phyloP scores from a whole-genome alignment of 495 filamentous ascomycete genomes.

The Neurospora sp. region DNA sequence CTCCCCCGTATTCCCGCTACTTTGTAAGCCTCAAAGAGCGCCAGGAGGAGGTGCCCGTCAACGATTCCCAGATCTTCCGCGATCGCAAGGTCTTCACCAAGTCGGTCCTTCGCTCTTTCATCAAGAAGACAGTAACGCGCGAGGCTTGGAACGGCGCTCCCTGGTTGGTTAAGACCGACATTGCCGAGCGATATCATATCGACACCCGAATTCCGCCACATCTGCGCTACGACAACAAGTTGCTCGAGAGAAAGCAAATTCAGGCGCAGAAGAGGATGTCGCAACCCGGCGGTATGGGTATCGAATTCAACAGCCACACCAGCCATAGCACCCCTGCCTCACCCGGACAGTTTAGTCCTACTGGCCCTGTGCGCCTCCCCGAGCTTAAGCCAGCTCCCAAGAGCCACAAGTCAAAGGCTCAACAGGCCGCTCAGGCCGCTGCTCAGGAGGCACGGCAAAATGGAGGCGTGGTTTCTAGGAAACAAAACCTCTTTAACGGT shows the following conservation, averaged over 20 bases:
- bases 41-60: conserved; percentile 63
- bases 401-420: conserved; percentile 56
- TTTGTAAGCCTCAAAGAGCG: conserved; percentile 63
- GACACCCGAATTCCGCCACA: conserved; percentile 73
- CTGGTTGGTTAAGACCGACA: conserved; percentile 83
- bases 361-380: conserved; percentile 45
- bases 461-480: conserved; percentile 26
- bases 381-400: conserved; percentile 76
- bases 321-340: conserved; percentile 2
- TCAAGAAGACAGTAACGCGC: conserved; percentile 84
- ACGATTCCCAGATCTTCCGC: conserved; percentile 72
- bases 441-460: conserved; percentile 4
- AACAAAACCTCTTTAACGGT: conserved; percentile 26
- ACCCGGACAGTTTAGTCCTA: conserved; percentile 26
- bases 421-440: conserved; percentile 17
- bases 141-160: conserved; percentile 92
- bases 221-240: conserved; percentile 67
- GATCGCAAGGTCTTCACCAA: conserved; percentile 95
- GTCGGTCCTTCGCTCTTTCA: conserved; percentile 82
- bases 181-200: conserved; percentile 78
- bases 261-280: conserved; percentile 57
- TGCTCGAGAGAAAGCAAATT: conserved; percentile 62
- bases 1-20: conserved; percentile 63
- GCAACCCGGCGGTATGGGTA: conserved; percentile 33
- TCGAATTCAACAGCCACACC: not conserved